Evolutionary conservation across 1,284 basidiomycete species (phyloP), one percentile per base, ranked within the genome.

Genomic region (Marasmius oreades): DNA sequence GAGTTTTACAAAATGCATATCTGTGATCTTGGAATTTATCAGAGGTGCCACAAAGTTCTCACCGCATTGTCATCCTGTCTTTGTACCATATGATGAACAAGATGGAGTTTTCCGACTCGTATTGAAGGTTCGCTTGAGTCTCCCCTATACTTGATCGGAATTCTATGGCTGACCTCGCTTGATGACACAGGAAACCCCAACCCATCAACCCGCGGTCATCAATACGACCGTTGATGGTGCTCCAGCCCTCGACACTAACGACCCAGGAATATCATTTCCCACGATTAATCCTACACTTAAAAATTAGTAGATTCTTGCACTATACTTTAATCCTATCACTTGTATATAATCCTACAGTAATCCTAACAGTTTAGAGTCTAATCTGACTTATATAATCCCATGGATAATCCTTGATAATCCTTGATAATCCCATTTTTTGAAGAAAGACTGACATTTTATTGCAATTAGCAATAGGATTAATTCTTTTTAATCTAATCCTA

Each of bases 121-220:
- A 33, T 7, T 58, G 5, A 57, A 62, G 54, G 60, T 58, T 23
- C 3, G 42, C 42, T 33, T n/a, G n/a, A n/a, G 14, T 26, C 47
- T 26, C 47, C 5, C 7, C 12, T 10, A 4, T 24, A 8, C 20
- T 18, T 26, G 20, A 28, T 24, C 24, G 8, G n/a, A 23, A 43
- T 3, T 46, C 12, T 10, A 28, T 1, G 12, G 39, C 23, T 18
- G 20, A 16, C 22, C 12, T 31, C 14, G 14, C 36, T 11, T 23
- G 24, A n/a, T n/a, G n/a, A n/a, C n/a, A n/a, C 43, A 59, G 61
- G 55, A 60, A 58, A 23, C 33, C 14, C n/a, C 51, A 31, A 52
- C 22, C 14, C 59, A 58, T 39, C 55, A 53, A 8, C 56, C 59
- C 2, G 51, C 61, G 4, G n/a, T 62, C 1, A 23, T 60, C 18